phyloP scores from a whole-genome alignment of 2,329 filamentous ascomycete genomes.

The Incumbomyces lentus region DNA sequence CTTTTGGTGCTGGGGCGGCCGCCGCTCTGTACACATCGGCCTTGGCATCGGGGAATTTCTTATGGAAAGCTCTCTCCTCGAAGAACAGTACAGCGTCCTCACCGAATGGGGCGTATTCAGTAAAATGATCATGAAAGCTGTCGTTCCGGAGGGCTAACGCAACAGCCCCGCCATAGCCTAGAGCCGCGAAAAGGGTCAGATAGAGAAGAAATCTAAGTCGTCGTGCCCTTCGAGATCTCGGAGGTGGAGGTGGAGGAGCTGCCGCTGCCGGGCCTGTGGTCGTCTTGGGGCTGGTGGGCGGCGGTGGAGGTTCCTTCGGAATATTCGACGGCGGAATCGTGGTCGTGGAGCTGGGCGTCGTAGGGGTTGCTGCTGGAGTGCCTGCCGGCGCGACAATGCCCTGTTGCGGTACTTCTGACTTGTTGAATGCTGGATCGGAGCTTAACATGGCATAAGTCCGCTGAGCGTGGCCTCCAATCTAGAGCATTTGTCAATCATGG shows the following conservation, averaged over 20 bases:
- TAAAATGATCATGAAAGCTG: constrained; percentile 99
- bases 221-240: constrained; percentile 53
- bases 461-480: constrained; percentile 19
- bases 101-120: constrained; percentile 87
- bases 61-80: constrained; percentile 87
- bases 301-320: constrained; percentile 31
- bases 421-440: constrained; percentile 17
- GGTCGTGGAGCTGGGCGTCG: constrained; percentile 31
- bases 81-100: constrained; percentile 92
- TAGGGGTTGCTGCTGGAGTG: constrained; percentile 23
- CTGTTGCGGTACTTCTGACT: constrained; percentile 6
- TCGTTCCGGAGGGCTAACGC: constrained; percentile 90
- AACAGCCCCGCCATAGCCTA: constrained; percentile 78
- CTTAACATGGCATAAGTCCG: constrained; percentile 16
- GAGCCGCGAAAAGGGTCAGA: constrained; percentile 61
- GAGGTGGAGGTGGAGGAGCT: constrained; percentile 26
- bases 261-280: constrained; percentile 16
- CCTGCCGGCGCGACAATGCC: constrained; percentile 16
- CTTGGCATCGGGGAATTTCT: constrained; percentile 59
- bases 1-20: constrained; percentile 35
- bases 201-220: constrained; percentile 67
- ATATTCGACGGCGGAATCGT: constrained; percentile 40
- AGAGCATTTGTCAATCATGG: constrained; percentile 9
- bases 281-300: constrained; percentile 21
- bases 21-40: constrained; percentile 43